Evolutionary conservation across 1,284 basidiomycete species (phyloP), one percentile per base, ranked within the genome.

Genomic region (Cutaneotrichosporon curvatum): DNA sequence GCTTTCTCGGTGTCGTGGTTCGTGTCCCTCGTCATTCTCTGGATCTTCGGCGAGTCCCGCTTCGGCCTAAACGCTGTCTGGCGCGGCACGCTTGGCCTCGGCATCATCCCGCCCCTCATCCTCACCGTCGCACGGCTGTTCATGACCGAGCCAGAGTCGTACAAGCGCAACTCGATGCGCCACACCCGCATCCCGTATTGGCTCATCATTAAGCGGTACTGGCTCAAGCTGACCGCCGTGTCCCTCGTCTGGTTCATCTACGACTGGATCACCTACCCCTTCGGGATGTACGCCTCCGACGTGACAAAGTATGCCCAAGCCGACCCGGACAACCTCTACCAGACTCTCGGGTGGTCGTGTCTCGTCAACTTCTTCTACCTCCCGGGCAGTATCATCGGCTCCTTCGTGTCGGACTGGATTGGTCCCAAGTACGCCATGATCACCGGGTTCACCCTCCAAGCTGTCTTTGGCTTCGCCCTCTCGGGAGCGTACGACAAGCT

Each of bases 1-100:
- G 91, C 87, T 37, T 95, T 91, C 63, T 86, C 90, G 18, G 65
- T 90, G 44, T 75, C 86, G 7, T 51, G 45, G 45, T 89, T 95
- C 51, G 85, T 90, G 2, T 85, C 88, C 10, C 77, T 90, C 16
- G 83, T 92, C 21, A 74, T 87, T 28, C 83, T 81, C 60, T 89
- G 85, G 85, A 91, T 91, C 79, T 86, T 85, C 54, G 85, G 87
- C 31, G 70, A 81, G 47, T 67, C 85, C 55, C 87, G 91, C 62
- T 79, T 92, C 23, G 22, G 35, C 25, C 7, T 10, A 7, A 79
- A 85, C 23, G 83, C 82, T 9, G 84, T 87, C 4, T 94, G 88
- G 91, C 83, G 92, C 45, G 67, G 90, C 32, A 85, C 87, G 4
- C 79, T 96, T 23, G 89, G 87, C n/a, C 76, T 96, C 11, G 92